Evolutionary conservation across 371 early-diverging fungal species (phyloP).

Genomic region (Mortierella sp.): DNA sequence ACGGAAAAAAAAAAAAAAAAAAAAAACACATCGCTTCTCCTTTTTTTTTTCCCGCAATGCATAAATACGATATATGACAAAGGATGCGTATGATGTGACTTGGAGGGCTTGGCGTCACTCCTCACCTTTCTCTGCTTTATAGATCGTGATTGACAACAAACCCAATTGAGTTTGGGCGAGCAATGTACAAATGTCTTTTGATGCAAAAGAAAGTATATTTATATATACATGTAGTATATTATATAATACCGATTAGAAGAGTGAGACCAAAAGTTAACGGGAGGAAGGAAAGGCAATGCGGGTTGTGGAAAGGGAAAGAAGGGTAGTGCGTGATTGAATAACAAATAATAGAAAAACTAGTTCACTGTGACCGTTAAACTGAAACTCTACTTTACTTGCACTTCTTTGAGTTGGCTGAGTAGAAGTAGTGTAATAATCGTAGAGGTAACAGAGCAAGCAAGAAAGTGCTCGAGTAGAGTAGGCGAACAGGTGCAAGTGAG

Average conservation of each 20-base stretch:
- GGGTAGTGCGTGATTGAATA: not conserved
- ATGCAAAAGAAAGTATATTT: not conserved
- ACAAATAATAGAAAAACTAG: not conserved
- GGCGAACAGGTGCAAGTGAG: not conserved
- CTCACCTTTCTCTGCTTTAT: not conserved
- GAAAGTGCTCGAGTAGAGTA: too few relatives aligned
- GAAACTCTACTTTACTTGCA: not conserved
- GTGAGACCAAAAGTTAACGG: too few relatives aligned
- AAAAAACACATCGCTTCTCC: not conserved
- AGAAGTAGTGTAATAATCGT: too few relatives aligned
- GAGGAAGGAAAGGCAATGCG: not conserved
- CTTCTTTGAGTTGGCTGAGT: too few relatives aligned
- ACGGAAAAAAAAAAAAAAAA: too few relatives aligned
- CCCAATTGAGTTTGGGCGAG: not conserved
- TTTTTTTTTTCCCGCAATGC: not conserved
- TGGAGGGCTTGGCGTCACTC: conserved; percentile 4
- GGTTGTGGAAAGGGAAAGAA: not conserved
- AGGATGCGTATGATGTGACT: not conserved
- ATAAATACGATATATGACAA: not conserved
- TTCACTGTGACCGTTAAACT: conserved; percentile 20
- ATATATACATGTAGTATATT: not conserved
- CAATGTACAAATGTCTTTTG: too few relatives aligned
- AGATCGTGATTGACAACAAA: not conserved
- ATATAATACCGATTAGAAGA: too few relatives aligned
- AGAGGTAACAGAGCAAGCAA: too few relatives aligned